phyloP scores from a whole-genome alignment of 1,284 basidiomycete genomes.

The Heliocybe sulcata region DNA sequence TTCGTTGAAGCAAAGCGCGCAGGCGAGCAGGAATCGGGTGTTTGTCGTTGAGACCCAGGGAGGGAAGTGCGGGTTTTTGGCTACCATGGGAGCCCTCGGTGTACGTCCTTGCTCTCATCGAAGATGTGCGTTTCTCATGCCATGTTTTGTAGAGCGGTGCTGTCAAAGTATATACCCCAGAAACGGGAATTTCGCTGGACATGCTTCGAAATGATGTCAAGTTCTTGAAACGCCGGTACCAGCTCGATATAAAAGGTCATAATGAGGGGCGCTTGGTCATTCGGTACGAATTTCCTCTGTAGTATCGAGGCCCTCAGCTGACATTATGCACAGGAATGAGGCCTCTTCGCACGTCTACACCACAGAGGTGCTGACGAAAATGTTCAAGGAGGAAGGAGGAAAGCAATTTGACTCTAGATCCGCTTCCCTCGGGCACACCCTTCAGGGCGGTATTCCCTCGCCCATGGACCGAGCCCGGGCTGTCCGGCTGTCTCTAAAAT shows the following conservation, averaged over 20 bases:
- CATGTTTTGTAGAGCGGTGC: slow-evolving; percentile 69
- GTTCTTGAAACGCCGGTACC: slow-evolving; percentile 85
- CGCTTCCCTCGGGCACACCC: slow-evolving; percentile 91
- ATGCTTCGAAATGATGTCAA: slow-evolving; percentile 81
- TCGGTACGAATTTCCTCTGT: slow-evolving; percentile 39
- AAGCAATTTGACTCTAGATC: slow-evolving; percentile 90
- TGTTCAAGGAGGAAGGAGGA: slow-evolving; percentile 91
- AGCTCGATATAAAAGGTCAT: slow-evolving; percentile 83
- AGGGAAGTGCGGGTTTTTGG: slow-evolving; percentile 93
- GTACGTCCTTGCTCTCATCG: slow-evolving; percentile 38
- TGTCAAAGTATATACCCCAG: slow-evolving; percentile 90
- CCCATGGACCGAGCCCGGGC: slow-evolving; percentile 92
- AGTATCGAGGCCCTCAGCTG: not conserved
- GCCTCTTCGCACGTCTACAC: slow-evolving; percentile 84
- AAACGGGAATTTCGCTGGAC: slow-evolving; percentile 81
- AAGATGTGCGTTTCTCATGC: slow-evolving; percentile 6
- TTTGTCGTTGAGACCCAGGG: slow-evolving; percentile 99
- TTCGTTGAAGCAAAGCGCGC: slow-evolving; percentile 96
- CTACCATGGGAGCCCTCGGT: slow-evolving; percentile 91
- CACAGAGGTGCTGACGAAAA: slow-evolving; percentile 88
- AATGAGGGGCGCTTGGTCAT: slow-evolving; percentile 92
- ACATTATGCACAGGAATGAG: slow-evolving; percentile 61
- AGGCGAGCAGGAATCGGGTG: slow-evolving; percentile 90
- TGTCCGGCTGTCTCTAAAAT: slow-evolving; percentile 83
- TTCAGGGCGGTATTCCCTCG: slow-evolving; percentile 93